Percentiles rank a stretch among this genome's conserved stretches.
These are phyloP conservation scores for Sergeia podlipaevii DNA, from an alignment of 208 protist species.

Conservation along the genomic window DNA sequence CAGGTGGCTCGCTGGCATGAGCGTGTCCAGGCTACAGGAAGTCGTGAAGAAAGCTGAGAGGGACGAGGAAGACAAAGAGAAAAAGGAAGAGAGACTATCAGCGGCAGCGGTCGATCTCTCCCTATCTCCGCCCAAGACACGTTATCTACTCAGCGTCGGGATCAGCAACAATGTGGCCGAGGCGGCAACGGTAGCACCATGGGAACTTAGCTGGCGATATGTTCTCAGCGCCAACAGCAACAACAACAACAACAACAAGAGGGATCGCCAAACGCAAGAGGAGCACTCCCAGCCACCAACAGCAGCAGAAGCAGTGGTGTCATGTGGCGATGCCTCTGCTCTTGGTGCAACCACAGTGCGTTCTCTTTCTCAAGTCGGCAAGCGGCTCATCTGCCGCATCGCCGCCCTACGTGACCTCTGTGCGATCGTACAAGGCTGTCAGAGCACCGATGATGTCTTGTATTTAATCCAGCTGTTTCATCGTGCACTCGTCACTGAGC, in stretches of 20 bases:
- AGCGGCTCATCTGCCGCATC: conserved; percentile 16
- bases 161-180: too few species aligned
- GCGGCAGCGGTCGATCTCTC: not conserved
- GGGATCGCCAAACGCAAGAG: not conserved
- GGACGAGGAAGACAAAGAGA: not conserved
- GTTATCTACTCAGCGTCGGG: too few species aligned
- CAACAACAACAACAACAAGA: not conserved
- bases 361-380: too few species aligned
- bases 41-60: not conserved
- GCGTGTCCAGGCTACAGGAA: conserved; percentile 28
- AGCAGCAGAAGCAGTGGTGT: not conserved
- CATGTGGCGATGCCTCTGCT: not conserved
- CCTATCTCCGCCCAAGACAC: not conserved
- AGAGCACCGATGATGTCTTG: conserved; percentile 44
- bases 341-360: too few species aligned
- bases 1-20: conserved; percentile 41
- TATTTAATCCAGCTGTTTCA: conserved; percentile 31
- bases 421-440: conserved; percentile 35
- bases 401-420: conserved; percentile 52
- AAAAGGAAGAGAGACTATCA: not conserved
- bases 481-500: conserved; percentile 23
- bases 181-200: not conserved
- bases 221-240: not conserved
- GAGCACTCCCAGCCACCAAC: not conserved
- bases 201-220: not conserved